These are phyloP conservation scores for Panaeolus cyanescens DNA, from an alignment of 768 basidiomycete genomes.

Conservation along the genomic window DNA sequence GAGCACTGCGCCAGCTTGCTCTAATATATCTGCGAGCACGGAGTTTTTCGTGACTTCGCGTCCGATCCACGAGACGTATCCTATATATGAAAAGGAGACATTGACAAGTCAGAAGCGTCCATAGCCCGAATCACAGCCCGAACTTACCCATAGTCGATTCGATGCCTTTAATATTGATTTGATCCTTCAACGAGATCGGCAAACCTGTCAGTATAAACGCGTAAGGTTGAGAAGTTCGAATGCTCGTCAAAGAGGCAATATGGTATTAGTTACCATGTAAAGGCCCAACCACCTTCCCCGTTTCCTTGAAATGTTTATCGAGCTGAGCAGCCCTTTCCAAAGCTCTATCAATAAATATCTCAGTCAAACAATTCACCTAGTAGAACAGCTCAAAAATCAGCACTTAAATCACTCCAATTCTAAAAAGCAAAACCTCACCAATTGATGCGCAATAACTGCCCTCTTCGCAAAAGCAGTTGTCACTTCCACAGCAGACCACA, in stretches of 20 bases:
- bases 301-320: conserved; percentile 61
- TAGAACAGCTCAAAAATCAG: not conserved
- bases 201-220: not conserved
- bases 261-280: conserved; percentile 51
- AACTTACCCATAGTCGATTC: conserved; percentile 68
- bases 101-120: not conserved
- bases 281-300: conserved; percentile 68
- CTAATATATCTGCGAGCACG: conserved; percentile 66
- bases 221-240: too few relatives aligned
- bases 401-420: too few relatives aligned
- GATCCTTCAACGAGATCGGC: conserved; percentile 66
- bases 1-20: conserved; percentile 66
- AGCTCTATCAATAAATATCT: conserved; percentile 79
- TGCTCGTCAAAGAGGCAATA: not conserved
- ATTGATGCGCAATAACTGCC: conserved; percentile 78
- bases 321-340: conserved; percentile 65
- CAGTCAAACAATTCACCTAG: conserved; percentile 81
- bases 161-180: conserved; percentile 65
- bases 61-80: conserved; percentile 77
- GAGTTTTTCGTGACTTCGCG: conserved; percentile 58
- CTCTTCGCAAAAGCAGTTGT: conserved; percentile 76
- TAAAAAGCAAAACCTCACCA: conserved; percentile 46
- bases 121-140: not conserved
- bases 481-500: conserved; percentile 69
- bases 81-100: conserved; percentile 26